phyloP scores from a whole-genome alignment of 2,329 filamentous ascomycete genomes.

The Alternaria rosae region DNA sequence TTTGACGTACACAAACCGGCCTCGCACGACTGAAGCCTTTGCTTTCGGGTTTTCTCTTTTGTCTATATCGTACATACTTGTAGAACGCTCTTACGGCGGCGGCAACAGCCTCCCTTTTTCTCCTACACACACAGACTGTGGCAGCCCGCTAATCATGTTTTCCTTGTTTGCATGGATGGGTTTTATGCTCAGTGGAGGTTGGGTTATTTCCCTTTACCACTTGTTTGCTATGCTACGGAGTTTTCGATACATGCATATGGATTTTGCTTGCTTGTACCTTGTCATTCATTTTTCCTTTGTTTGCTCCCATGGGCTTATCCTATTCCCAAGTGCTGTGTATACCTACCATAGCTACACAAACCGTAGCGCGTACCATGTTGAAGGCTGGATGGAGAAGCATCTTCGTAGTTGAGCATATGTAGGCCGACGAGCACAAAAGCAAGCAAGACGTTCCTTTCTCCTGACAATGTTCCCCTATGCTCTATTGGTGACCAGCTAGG shows the following conservation, averaged over 20 bases:
- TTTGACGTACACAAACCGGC: conserved; percentile 45
- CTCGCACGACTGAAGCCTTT: conserved; percentile 29
- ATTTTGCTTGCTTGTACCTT: conserved; percentile 33
- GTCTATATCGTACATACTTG: conserved; percentile 49
- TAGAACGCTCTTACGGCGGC: conserved; percentile 42
- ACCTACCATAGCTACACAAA: conserved; percentile 35
- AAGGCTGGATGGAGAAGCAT: conserved; percentile 9
- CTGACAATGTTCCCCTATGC: background rate
- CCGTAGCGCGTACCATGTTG: conserved; percentile 17
- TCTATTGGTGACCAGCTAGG: background rate
- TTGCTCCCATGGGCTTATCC: conserved; percentile 20
- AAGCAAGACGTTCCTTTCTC: conserved; percentile 35
- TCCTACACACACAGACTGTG: conserved; percentile 27
- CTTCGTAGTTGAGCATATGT: conserved; percentile 27
- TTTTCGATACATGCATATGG: conserved; percentile 49
- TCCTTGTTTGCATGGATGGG: conserved; percentile 48
- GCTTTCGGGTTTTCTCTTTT: conserved; percentile 38
- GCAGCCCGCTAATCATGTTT: conserved; percentile 44
- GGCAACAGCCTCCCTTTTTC: conserved; percentile 36
- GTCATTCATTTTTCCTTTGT: conserved; percentile 12
- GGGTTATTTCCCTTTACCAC: conserved; percentile 21
- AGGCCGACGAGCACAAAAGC: conserved; percentile 38
- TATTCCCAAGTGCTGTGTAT: conserved; percentile 33
- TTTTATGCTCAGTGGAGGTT: conserved; percentile 34
- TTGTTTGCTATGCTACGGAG: conserved; percentile 34